A percentile compares a stretch with the other conserved stretches of the same genome.
These are phyloP conservation scores for Erythrobasidium hasegawianum DNA, from an alignment of 1,284 basidiomycete genomes.

Conservation along the genomic window DNA sequence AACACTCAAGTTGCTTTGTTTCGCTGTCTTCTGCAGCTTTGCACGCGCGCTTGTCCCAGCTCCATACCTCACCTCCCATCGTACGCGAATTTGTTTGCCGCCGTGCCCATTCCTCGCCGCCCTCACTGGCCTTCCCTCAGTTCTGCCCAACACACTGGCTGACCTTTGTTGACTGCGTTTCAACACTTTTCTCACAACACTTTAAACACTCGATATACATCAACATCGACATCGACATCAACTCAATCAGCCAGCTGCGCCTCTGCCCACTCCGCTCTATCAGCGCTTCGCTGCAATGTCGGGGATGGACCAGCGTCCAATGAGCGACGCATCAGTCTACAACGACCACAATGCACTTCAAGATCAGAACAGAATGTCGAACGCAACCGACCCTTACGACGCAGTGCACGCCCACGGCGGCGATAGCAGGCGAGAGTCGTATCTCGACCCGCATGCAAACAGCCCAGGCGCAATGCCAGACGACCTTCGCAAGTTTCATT, in stretches of 20 bases:
- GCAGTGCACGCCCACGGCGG: slow-evolving; percentile 1
- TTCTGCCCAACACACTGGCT: slow-evolving; percentile 1
- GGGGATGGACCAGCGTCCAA: not conserved
- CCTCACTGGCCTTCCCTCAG: not conserved
- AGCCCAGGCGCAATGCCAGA: slow-evolving; percentile 17
- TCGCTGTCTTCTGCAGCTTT: no score
- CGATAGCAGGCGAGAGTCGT: slow-evolving; percentile 15
- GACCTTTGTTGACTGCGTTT: not conserved
- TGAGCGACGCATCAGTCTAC: slow-evolving; percentile 6
- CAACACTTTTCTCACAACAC: not conserved
- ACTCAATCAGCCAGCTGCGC: no score
- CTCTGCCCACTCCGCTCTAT: no score
- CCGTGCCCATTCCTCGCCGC: not conserved
- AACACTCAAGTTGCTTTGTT: no score
- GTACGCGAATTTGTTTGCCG: not conserved
- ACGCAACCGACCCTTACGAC: slow-evolving; percentile 6
- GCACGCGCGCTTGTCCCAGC: no score
- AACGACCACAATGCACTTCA: slow-evolving; percentile 3
- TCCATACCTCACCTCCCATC: no score
- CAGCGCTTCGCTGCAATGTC: no score
- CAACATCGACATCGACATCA: slow-evolving; percentile 8
- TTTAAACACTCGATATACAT: no score
- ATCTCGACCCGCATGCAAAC: slow-evolving; percentile 9
- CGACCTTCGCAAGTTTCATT: slow-evolving; percentile 27
- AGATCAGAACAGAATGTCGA: not conserved